Base-by-base conservation (phyloP, 257 asterid genomes). In the Leptodermis oblonga region DNA sequence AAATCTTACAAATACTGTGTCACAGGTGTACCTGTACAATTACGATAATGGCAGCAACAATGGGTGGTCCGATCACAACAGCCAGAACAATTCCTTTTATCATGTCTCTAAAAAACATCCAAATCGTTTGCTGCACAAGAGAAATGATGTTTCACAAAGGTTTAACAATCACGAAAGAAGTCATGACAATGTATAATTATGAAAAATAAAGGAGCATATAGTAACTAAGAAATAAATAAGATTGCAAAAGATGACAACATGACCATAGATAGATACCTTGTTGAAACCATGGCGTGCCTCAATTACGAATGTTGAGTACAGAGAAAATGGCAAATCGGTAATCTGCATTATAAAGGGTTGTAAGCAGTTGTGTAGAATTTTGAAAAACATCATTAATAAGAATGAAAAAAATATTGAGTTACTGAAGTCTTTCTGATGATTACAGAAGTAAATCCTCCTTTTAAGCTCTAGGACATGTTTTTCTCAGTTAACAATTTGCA, bases 221-320 rank as follows among this genome's bases (percentile, higher is more conserved):
- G 54, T 65, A n/a, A 54, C 43, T 37, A 70, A 23, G 30, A 31
- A 52, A 55, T 31, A 55, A 68, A 69, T 17, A 46, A 62, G 18
- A 67, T 59, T 49, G 17, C 7, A 72, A 39, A 33, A 31, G 46
- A 42, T 55, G 59, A 68, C 67, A 60, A 46, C 25, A 49, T 65
- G 60, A 53, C 70, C n/a, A n/a, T 37, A 36, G 39, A 56, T 72
- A 67, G 69, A 43, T 76, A 78, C 82, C 33, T 79, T 79, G 72
- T 77, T 77, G 80, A 94, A 94, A 71, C 99, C 99, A 80, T 94
- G 97, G 76, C 95, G 95, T 20, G 86, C 82, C 85, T 94, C 99
- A 76, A 94, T 94, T 76, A 94, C 92, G 81, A 94, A 94, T 49
- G 97, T 94, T 67, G 99, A 94, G 84, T 85, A 94, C 73, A 94